Evolutionary conservation across 2,329 filamentous ascomycete genomes (phyloP), one percentile per base, ranked within the genome.

Genomic region (Aspergillus luchuensis): DNA sequence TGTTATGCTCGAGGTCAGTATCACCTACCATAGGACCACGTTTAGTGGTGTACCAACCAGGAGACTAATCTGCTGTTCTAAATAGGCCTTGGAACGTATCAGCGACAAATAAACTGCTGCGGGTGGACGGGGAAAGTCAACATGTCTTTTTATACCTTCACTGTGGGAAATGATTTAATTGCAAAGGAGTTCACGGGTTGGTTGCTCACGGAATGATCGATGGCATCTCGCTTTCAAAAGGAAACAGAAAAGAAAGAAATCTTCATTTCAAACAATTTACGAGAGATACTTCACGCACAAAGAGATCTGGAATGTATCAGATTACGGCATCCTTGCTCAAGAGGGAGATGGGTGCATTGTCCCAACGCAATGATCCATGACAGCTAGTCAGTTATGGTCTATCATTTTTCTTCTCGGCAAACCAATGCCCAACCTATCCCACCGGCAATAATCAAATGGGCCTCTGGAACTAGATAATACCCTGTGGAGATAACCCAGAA

Each of bases 1-100:
- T 25, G 93, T 99, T 58, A 97, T 99, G 94, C 86, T 99, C 58
- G 96, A 99, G 80, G 91, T 77, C 58, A 51, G 69, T 69, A 50
- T 36, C 38, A 56, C 21, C 33, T 49, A 28, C n/a, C 23, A 17
- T 47, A 8, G 19, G 33, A 19, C 41, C 30, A 17, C 30, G 47
- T 8, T 11, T 21, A 4, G 8, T 36, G 15, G 49, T 2, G 11
- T 28, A 13, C 43, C 8, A 38, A 21, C 23, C 8, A 10, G 19
- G 23, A n/a, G 21, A 30, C 56, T 58, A 55, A 59, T 21, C 11
- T 10, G 10, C 2, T 36, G 33, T 36, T 10, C 30, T 23, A 21
- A 38, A 33, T 57, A 76, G 74, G 77, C 77, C 41, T 68, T 79
- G 15, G 77, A 79, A 63, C 77, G 77, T 60, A 79, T 79, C 65